phyloP scores from a whole-genome alignment of 164 flowering plant genomes.

The Euptelea pleiosperma region DNA sequence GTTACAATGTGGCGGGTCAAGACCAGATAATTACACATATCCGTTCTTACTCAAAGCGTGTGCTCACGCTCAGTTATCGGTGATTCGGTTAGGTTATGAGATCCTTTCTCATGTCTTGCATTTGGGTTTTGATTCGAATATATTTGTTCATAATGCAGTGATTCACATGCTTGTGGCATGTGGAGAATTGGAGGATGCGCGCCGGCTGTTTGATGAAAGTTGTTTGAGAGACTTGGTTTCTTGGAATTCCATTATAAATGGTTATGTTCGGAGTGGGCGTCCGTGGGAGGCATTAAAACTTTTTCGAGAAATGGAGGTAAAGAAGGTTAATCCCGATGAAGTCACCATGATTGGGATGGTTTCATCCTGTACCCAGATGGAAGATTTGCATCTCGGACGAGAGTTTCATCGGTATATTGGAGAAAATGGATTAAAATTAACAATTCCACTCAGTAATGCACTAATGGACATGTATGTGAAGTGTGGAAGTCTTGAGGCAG shows the following conservation, averaged over 20 bases:
- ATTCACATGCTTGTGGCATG: conserved; percentile 41
- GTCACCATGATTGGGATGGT: conserved; percentile 68
- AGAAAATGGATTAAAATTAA: conserved; percentile 33
- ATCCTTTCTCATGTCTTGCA: conserved; percentile 49
- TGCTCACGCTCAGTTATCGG: conserved; percentile 23
- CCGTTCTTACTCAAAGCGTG: conserved; percentile 57
- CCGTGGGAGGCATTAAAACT: conserved; percentile 37
- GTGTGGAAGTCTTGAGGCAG: conserved; percentile 51
- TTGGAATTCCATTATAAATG: conserved; percentile 75
- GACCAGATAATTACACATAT: conserved; percentile 55
- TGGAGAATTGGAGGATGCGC: conserved; percentile 43
- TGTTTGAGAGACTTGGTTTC: conserved; percentile 59
- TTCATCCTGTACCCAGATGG: conserved; percentile 45
- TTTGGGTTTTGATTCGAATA: conserved; percentile 43
- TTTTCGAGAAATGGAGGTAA: conserved; percentile 38
- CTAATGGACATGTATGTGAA: conserved; percentile 71
- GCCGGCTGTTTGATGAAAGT: conserved; percentile 51
- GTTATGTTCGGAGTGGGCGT: conserved; percentile 47
- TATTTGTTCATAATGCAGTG: conserved; percentile 43
- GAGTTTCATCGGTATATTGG: conserved; percentile 39
- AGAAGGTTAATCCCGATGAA: conserved; percentile 48
- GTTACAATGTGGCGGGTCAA: conserved; percentile 31
- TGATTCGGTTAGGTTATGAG: conserved; percentile 26
- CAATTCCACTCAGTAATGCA: conserved; percentile 45
- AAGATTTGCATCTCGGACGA: conserved; percentile 42